phyloP scores from a whole-genome alignment of 495 filamentous ascomycete genomes.

The Hypoxylon crocopeplum region DNA sequence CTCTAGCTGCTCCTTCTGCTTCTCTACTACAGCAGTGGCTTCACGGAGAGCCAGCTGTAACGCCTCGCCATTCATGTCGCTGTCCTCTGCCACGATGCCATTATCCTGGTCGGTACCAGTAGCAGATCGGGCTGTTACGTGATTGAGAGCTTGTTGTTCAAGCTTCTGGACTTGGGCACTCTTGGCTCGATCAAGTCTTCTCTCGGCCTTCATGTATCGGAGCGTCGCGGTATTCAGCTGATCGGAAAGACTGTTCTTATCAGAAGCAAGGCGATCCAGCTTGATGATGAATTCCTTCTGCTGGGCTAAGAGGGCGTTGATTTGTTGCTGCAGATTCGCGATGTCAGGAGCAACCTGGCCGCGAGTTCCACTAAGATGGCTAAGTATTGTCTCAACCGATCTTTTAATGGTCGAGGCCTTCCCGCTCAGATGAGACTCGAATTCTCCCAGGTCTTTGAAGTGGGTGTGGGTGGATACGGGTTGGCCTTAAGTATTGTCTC shows the following conservation, averaged over 20 bases:
- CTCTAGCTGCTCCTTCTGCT: slow-evolving; percentile 87
- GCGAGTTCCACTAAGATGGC: slow-evolving; percentile 46
- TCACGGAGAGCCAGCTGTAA: slow-evolving; percentile 68
- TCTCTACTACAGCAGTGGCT: slow-evolving; percentile 72
- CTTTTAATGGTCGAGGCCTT: slow-evolving; percentile 56
- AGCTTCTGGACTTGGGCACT: slow-evolving; percentile 90
- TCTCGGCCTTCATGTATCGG: slow-evolving; percentile 92
- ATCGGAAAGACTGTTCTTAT: slow-evolving; percentile 83
- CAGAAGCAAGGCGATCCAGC: slow-evolving; percentile 74
- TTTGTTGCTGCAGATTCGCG: slow-evolving; percentile 71
- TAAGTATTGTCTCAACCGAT: slow-evolving; percentile 51
- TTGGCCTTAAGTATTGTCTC: slow-evolving; percentile 42
- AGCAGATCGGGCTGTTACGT: slow-evolving; percentile 58
- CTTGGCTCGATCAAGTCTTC: slow-evolving; percentile 85
- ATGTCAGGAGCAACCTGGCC: slow-evolving; percentile 67
- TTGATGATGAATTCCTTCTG: slow-evolving; percentile 83
- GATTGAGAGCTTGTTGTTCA: slow-evolving; percentile 83
- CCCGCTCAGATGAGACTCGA: slow-evolving; percentile 77
- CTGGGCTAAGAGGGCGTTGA: slow-evolving; percentile 74
- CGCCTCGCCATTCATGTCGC: slow-evolving; percentile 69
- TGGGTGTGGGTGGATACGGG: slow-evolving; percentile 66
- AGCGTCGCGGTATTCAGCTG: slow-evolving; percentile 84
- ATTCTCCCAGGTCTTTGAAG: slow-evolving; percentile 71
- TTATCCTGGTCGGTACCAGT: slow-evolving; percentile 57
- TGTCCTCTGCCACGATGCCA: slow-evolving; percentile 60